phyloP scores from a whole-genome alignment of 2,329 filamentous ascomycete genomes.

The Fonsecaea erecta region DNA sequence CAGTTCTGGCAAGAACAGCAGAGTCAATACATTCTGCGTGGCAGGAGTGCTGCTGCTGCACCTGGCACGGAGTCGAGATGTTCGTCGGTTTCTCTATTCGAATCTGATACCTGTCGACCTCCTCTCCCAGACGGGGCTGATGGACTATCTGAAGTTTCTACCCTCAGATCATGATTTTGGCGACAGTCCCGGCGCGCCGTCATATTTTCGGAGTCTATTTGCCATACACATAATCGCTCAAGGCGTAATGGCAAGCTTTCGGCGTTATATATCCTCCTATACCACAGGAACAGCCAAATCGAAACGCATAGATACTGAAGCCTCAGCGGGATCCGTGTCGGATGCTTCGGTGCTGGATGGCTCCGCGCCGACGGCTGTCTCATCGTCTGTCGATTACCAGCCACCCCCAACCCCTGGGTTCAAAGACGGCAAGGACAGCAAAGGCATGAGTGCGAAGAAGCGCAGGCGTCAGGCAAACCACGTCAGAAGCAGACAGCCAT shows the following conservation, averaged over 20 bases:
- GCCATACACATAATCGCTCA: slow-evolving; percentile 56
- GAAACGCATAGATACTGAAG: slow-evolving; percentile 52
- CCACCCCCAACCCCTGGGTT: slow-evolving; percentile 57
- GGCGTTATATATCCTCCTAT: slow-evolving; percentile 52
- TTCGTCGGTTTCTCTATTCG: slow-evolving; percentile 56
- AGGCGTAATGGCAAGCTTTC: slow-evolving; percentile 53
- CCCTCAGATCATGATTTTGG: slow-evolving; percentile 48
- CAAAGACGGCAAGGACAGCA: slow-evolving; percentile 60
- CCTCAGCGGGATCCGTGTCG: slow-evolving; percentile 50
- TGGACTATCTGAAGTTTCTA: slow-evolving; percentile 50
- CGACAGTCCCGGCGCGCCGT: slow-evolving; percentile 45
- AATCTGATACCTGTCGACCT: slow-evolving; percentile 52
- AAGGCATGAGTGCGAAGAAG: slow-evolving; percentile 71
- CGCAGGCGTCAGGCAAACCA: slow-evolving; percentile 89
- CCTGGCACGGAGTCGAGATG: slow-evolving; percentile 51
- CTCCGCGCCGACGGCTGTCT: slow-evolving; percentile 46
- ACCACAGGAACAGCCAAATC: slow-evolving; percentile 47
- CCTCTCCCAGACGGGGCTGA: slow-evolving; percentile 49
- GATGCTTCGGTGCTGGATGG: slow-evolving; percentile 51
- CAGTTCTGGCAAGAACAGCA: slow-evolving; percentile 55
- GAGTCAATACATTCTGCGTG: slow-evolving; percentile 52
- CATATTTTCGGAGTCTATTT: slow-evolving; percentile 53
- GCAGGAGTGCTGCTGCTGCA: slow-evolving; percentile 53
- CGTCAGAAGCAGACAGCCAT: slow-evolving; percentile 84
- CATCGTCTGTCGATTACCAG: slow-evolving; percentile 50